A percentile compares a stretch with the other conserved stretches of the same genome.
Evolutionary conservation across 495 filamentous ascomycete species (phyloP).

Genomic region (Niebla homalea): DNA sequence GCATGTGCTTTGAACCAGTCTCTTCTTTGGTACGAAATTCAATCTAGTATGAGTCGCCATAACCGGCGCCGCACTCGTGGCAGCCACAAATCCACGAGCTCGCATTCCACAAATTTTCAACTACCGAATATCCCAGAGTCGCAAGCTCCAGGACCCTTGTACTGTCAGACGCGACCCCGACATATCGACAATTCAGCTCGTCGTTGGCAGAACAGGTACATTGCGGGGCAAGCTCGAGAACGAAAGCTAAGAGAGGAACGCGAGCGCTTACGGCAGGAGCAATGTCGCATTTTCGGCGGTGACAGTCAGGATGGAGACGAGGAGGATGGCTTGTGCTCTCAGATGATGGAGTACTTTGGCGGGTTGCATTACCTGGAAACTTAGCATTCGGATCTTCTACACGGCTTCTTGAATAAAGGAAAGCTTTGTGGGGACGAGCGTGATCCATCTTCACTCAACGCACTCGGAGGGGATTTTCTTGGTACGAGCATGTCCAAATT

Average conservation of each 20-base stretch:
- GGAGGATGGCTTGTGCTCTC: constrained; percentile 11
- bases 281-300: constrained; percentile 15
- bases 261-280: constrained; percentile 9
- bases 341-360: constrained; percentile 15
- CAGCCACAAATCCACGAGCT: background rate
- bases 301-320: constrained; percentile 8
- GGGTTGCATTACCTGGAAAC: constrained; percentile 12
- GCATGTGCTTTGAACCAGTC: too few species aligned
- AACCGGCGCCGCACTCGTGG: constrained; percentile 13
- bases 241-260: constrained; percentile 11
- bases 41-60: constrained; percentile 13
- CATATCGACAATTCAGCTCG: constrained; percentile 7
- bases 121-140: background rate
- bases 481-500: too few species aligned
- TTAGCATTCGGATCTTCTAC: background rate
- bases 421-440: background rate
- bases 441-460: too few species aligned
- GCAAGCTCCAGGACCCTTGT: background rate
- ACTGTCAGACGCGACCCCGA: background rate
- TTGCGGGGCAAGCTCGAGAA: constrained; percentile 10
- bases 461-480: too few species aligned
- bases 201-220: constrained; percentile 15
- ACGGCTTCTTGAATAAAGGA: background rate
- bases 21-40: too few species aligned
- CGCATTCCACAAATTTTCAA: background rate